These are phyloP conservation scores for Metschnikowia matae DNA, from an alignment of 805 yeast genomes.

Conservation along the genomic window DNA sequence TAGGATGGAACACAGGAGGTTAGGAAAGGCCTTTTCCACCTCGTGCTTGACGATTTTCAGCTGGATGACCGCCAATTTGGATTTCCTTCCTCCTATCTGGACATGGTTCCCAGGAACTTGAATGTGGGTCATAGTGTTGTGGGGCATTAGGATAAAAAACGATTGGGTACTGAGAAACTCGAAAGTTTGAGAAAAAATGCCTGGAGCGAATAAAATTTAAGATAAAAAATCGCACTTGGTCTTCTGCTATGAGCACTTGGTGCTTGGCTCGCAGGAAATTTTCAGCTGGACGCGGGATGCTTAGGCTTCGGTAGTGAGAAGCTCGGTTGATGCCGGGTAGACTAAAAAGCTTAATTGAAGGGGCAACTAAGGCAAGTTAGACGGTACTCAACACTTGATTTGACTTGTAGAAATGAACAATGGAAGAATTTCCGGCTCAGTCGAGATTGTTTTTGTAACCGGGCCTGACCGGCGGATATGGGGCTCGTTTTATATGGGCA, in stretches of 20 bases:
- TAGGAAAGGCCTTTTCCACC: slow-evolving; percentile 59
- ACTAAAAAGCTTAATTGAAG: not conserved
- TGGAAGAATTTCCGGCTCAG: not conserved
- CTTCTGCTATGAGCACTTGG: not conserved
- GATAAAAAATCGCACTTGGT: slow-evolving; percentile 1
- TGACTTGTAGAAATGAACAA: not conserved
- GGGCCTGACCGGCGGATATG: not conserved
- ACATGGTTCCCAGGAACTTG: slow-evolving; percentile 28
- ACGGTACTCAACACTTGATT: not conserved
- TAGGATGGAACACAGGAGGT: slow-evolving; percentile 65
- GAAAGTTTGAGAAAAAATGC: slow-evolving; percentile 5
- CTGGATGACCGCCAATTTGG: slow-evolving; percentile 83
- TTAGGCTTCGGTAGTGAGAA: not conserved
- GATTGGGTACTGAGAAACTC: slow-evolving; percentile 2
- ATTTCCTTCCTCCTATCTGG: slow-evolving; percentile 84
- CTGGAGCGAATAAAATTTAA: slow-evolving; percentile 2
- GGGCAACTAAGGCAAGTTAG: not conserved
- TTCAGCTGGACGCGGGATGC: slow-evolving; percentile 1
- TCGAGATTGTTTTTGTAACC: not conserved
- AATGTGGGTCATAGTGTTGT: slow-evolving; percentile 20
- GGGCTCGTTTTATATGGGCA: slow-evolving; percentile 1
- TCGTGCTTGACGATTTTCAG: slow-evolving; percentile 63
- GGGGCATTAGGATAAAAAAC: slow-evolving; percentile 16
- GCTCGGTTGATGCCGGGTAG: not conserved
- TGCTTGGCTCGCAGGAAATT: not conserved